phyloP scores from a whole-genome alignment of 1,284 basidiomycete genomes.

The Leccinum subspadiceum region DNA sequence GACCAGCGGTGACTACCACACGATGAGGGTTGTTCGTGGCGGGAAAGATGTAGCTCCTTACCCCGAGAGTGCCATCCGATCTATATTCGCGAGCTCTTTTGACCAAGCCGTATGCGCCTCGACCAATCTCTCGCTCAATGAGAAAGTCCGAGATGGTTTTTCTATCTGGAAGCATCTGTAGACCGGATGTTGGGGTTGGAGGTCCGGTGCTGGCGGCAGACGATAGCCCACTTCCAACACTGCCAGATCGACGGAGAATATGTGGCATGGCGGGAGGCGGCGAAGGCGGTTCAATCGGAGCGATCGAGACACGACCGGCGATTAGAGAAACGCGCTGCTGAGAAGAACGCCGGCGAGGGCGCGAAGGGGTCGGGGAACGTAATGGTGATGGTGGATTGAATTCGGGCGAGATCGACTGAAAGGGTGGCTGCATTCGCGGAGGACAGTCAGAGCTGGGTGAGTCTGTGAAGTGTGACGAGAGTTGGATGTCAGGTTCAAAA shows the following conservation, averaged over 20 bases:
- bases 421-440: conserved; percentile 14
- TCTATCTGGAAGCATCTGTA: conserved; percentile 52
- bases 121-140: conserved; percentile 84
- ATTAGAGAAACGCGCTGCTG: conserved; percentile 80
- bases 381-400: conserved; percentile 28
- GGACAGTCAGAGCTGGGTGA: conserved; percentile 23
- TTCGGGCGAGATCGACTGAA: conserved; percentile 21
- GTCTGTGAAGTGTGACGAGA: conserved; percentile 22
- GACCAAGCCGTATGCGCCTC: conserved; percentile 97
- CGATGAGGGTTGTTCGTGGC: conserved; percentile 17
- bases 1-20: conserved; percentile 65
- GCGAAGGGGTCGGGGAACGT: conserved; percentile 49
- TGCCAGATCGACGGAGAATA: conserved; percentile 59
- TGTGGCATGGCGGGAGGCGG: conserved; percentile 56
- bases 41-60: conserved; percentile 43
- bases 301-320: conserved; percentile 74
- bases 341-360: conserved; percentile 71
- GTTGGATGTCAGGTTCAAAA: conserved; percentile 10
- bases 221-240: conserved; percentile 60
- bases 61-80: conserved; percentile 75
- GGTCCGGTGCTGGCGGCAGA: conserved; percentile 57
- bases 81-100: conserved; percentile 84
- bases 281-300: conserved; percentile 66
- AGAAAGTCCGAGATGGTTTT: conserved; percentile 76
- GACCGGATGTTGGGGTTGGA: conserved; percentile 54